Conservation (phyloP, 2,329 filamentous ascomycete species). For the Stachybotrys chartarum region DNA sequence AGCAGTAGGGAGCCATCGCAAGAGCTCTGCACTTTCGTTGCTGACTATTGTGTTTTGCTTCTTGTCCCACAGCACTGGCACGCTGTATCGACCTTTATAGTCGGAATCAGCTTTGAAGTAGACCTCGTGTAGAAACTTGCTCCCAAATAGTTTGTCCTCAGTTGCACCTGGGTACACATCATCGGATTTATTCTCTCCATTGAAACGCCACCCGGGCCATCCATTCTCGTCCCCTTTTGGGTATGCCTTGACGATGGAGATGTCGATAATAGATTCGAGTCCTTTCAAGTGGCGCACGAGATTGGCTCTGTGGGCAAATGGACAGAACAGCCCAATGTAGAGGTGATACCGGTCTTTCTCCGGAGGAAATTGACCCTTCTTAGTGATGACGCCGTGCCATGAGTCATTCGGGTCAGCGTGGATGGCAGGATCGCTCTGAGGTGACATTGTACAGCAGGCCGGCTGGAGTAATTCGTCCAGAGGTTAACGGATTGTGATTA, state of each 20-base stretch:
- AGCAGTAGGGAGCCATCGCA: conserved; percentile 73
- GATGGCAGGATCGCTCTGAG: not conserved
- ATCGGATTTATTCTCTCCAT: conserved; percentile 35
- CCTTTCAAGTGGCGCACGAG: conserved; percentile 68
- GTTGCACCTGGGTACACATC: conserved; percentile 52
- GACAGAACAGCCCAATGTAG: conserved; percentile 54
- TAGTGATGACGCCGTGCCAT: conserved; percentile 14
- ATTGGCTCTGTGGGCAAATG: conserved; percentile 64
- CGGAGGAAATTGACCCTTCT: conserved; percentile 38
- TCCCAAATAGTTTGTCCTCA: conserved; percentile 55
- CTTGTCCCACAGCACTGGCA: conserved; percentile 66
- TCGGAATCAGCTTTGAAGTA: conserved; percentile 62
- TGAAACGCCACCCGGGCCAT: conserved; percentile 58
- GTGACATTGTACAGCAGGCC: not conserved
- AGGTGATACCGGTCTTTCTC: conserved; percentile 54
- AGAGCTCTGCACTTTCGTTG: conserved; percentile 78
- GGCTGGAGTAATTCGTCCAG: too few relatives aligned
- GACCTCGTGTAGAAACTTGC: conserved; percentile 59
- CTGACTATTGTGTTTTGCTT: conserved; percentile 64
- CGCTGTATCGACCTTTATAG: conserved; percentile 65
- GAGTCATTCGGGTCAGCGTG: conserved; percentile 13
- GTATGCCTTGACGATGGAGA: conserved; percentile 57
- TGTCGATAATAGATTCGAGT: conserved; percentile 60
- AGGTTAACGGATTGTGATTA: too few relatives aligned
- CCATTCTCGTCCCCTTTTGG: conserved; percentile 58